Evolutionary conservation across 2,329 filamentous ascomycete genomes (phyloP).

Genomic region (Penicillium sp.): DNA sequence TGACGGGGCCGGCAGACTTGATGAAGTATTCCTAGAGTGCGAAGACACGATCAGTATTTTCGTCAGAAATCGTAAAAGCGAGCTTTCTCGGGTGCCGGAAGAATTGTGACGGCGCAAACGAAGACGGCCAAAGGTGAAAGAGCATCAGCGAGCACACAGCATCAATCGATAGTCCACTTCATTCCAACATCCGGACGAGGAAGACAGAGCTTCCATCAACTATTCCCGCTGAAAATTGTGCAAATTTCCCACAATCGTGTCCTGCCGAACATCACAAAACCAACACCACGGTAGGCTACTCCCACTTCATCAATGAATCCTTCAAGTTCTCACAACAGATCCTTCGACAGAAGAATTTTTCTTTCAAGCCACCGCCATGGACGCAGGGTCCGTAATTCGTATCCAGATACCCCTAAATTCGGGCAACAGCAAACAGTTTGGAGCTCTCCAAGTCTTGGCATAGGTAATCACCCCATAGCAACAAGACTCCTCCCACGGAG

Average conservation of each 20-base stretch:
- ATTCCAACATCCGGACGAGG: not conserved
- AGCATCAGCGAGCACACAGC: conserved; percentile 61
- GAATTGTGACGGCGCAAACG: conserved; percentile 26
- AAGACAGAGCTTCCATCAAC: not conserved
- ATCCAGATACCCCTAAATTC: not conserved
- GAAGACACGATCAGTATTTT: conserved; percentile 48
- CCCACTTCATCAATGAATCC: conserved; percentile 6
- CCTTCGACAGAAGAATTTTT: conserved; percentile 9
- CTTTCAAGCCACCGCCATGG: conserved; percentile 1
- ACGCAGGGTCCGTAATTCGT: not conserved
- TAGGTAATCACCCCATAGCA: conserved; percentile 21
- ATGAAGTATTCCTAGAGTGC: conserved; percentile 88
- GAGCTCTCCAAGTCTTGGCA: conserved; percentile 7
- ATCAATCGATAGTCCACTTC: conserved; percentile 32
- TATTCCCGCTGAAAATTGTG: not conserved
- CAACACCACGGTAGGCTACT: not conserved
- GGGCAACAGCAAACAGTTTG: not conserved
- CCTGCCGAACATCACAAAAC: conserved; percentile 9
- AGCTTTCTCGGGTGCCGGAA: conserved; percentile 25
- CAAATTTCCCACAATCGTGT: not conserved
- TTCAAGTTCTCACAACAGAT: conserved; percentile 13
- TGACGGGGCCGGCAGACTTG: conserved; percentile 82
- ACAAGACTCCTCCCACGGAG: conserved; percentile 4
- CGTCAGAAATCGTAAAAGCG: conserved; percentile 26
- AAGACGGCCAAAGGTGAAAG: conserved; percentile 29